These are phyloP conservation scores for Trebouxia sp. DNA, from an alignment of 139 green algal species.

Conservation along the genomic window DNA sequence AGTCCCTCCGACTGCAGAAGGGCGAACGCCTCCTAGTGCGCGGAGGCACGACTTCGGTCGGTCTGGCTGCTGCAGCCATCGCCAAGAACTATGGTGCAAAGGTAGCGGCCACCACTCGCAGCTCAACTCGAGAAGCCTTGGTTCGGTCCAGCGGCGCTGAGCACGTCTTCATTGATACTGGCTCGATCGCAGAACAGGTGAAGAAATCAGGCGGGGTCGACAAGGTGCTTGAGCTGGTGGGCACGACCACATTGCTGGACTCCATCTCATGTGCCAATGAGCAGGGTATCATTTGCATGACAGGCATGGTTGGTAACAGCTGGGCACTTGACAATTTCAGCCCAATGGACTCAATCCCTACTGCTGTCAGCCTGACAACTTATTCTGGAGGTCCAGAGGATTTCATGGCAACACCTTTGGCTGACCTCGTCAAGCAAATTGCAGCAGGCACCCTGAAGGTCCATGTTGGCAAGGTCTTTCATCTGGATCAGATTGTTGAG, in stretches of 20 bases:
- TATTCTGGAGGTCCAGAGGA: conserved; percentile 32
- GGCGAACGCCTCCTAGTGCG: conserved; percentile 20
- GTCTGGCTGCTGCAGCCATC: conserved; percentile 31
- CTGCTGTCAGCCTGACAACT: conserved; percentile 19
- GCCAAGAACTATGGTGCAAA: conserved; percentile 10
- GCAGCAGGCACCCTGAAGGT: not conserved
- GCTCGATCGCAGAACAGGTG: conserved; percentile 13
- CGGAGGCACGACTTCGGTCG: conserved; percentile 31
- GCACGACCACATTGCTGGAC: conserved; percentile 22
- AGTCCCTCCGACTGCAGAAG: not conserved
- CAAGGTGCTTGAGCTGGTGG: conserved; percentile 36
- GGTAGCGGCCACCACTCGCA: conserved; percentile 28
- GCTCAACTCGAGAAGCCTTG: not conserved
- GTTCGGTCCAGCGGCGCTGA: conserved; percentile 6
- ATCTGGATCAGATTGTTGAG: conserved; percentile 24
- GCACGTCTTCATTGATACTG: conserved; percentile 15
- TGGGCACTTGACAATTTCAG: conserved; percentile 31
- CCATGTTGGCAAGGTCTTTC: conserved; percentile 26
- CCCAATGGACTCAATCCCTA: conserved; percentile 33
- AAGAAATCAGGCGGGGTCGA: conserved; percentile 3
- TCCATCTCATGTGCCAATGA: not conserved
- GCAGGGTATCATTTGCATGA: conserved; percentile 29
- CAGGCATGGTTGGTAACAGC: conserved; percentile 34
- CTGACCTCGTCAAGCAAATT: conserved; percentile 19
- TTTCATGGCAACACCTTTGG: conserved; percentile 30